Evolutionary conservation across 805 yeast species (phyloP).

Genomic region (Saccharomycopsis fermentans): DNA sequence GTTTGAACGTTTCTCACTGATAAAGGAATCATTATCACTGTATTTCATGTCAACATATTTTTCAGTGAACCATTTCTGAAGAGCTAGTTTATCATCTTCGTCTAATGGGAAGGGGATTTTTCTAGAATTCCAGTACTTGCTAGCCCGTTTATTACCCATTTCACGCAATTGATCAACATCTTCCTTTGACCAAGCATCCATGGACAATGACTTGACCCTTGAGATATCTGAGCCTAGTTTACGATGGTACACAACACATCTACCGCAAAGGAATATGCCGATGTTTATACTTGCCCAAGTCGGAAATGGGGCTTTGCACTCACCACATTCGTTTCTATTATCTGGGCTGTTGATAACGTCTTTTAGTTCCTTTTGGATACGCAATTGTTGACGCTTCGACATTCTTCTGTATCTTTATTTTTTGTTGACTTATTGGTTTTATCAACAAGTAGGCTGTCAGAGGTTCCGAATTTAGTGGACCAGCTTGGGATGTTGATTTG

Average conservation of each 20-base stretch:
- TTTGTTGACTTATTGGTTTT: not conserved
- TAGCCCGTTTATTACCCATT: constrained; percentile 57
- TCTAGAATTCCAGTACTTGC: constrained; percentile 56
- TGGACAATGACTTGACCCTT: constrained; percentile 58
- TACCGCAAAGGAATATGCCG: constrained; percentile 71
- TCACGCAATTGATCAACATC: constrained; percentile 37
- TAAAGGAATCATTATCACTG: constrained; percentile 11
- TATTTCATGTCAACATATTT: constrained; percentile 61
- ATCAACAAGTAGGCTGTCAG: not conserved
- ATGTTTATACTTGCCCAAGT: constrained; percentile 30
- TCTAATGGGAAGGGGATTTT: constrained; percentile 63
- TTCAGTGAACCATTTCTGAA: constrained; percentile 51
- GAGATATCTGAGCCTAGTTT: constrained; percentile 53
- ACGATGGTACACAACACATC: constrained; percentile 75
- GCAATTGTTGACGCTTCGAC: constrained; percentile 33
- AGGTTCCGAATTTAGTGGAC: too few species aligned
- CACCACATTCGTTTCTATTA: constrained; percentile 69
- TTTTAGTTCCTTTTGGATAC: constrained; percentile 42
- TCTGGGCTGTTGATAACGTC: constrained; percentile 47
- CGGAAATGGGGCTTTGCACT: constrained; percentile 60
- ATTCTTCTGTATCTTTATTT: constrained; percentile 14
- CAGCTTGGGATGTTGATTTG: too few species aligned
- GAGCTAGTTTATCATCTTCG: constrained; percentile 55
- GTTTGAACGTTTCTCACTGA: constrained; percentile 18
- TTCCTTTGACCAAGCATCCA: constrained; percentile 55